Conservation (phyloP, 768 basidiomycete genomes). For the Lepiota venenata region DNA sequence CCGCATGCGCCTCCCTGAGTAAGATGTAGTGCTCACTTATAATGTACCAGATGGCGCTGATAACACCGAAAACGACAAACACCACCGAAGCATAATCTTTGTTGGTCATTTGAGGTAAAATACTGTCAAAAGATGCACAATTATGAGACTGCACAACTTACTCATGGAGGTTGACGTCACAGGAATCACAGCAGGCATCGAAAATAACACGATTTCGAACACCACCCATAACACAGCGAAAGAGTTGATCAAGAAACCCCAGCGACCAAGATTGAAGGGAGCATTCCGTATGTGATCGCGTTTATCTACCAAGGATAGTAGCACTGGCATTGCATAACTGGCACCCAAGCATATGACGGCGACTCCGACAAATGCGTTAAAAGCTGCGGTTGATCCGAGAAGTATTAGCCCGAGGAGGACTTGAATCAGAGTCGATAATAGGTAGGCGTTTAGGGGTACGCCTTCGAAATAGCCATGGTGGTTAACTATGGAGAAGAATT, state of each 20-base stretch:
- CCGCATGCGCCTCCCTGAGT: neutral
- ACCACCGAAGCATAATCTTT: conserved; percentile 67
- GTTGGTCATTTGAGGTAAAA: neutral
- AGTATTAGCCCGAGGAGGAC: conserved; percentile 60
- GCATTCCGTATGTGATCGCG: conserved; percentile 45
- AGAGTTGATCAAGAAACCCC: conserved; percentile 44
- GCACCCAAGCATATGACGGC: conserved; percentile 63
- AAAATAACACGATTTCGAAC: conserved; percentile 64
- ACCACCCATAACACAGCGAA: conserved; percentile 57
- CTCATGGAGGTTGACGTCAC: conserved; percentile 48
- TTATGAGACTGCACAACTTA: conserved; percentile 17
- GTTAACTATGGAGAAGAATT: conserved; percentile 44
- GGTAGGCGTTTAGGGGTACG: conserved; percentile 57
- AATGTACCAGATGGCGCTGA: conserved; percentile 60
- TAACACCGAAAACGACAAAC: conserved; percentile 56
- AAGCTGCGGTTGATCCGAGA: conserved; percentile 59
- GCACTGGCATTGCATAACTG: conserved; percentile 62
- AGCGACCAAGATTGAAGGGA: conserved; percentile 44
- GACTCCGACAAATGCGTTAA: conserved; percentile 67
- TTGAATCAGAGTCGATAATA: conserved; percentile 56
- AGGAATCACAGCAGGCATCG: conserved; percentile 63
- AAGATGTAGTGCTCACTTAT: conserved; percentile 38
- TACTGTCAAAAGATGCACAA: neutral
- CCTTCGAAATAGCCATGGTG: conserved; percentile 27
- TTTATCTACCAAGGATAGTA: conserved; percentile 43